Base-by-base conservation (phyloP, 2,329 filamentous ascomycete genomes). In the Phialocephala subalpina region DNA sequence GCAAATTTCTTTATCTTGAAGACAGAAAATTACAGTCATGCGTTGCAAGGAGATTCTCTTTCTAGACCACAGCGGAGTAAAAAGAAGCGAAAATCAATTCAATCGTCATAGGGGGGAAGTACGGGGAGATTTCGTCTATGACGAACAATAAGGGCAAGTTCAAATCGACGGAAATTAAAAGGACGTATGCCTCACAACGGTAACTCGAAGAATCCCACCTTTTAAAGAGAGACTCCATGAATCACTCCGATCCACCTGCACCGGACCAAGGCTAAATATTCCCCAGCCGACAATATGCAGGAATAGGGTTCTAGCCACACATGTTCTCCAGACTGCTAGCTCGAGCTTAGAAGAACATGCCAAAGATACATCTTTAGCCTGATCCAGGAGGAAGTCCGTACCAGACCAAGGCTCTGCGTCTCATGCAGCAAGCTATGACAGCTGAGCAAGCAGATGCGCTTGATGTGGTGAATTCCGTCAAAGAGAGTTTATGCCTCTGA, bases 281-380 rank as follows among this genome's bases (percentile, higher is more conserved):
- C 27, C 22, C 49, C 14, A 53, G 25, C 49, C 25, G 22, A 53
- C 49, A 22, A 29, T 25, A 18, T 29, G 25, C 29, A 3, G 25
- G 22, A 18, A 12, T 53, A 33, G 22, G 8, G 8, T 33, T 53
- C 16, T 33, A 2, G 3, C 22, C 9, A 8, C 25, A 33, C 14
- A 53, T 3, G 27, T 18, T 33, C 25, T 33, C 27, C 22, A 11
- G n/a, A 22, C 11, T 22, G n/a, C 22, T n/a, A 25, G 45, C 20
- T 49, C n/a, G 22, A 47, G n/a, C 45, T 53, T 14, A 2, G 2
- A 22, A 6, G 25, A 4, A 27, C n/a, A 29, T 18, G 3, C 22
- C 27, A 8, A n/a, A 35, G 11, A 11, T 16, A 49, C 1, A 18
- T 47, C 20, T 47, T 58, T 62, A 62, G 60, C 60, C 52, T 56